Evolutionary conservation across 2,329 filamentous ascomycete genomes (phyloP), one percentile per base, ranked within the genome.

Genomic region (Aureobasidium sp.): DNA sequence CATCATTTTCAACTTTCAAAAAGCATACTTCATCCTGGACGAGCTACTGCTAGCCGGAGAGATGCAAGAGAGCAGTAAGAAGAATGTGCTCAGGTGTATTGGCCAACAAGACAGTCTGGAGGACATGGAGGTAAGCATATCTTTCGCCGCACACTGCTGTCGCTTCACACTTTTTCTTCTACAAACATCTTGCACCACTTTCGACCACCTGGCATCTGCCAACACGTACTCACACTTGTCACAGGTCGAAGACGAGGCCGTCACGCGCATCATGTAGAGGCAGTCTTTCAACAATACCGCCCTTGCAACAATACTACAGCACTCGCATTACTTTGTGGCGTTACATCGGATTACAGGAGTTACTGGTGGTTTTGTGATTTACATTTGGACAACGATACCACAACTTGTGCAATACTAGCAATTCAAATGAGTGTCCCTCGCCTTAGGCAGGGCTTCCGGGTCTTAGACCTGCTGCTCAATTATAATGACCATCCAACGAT

Each of bases 1-100:
- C 76, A 97, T 97, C 78, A 99, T 99, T 76, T 99, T 99, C 84
- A 97, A 96, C 75, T 99, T 99, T 76, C 96, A 96, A 70, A 99
- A 99, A 78, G 94, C 94, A 64, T 99, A 99, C 78, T 99, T 97
- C 78, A 99, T 99, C 69, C 85, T 99, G 51, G 94, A 99, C 74
- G 94, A 99, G 79, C 84, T 99, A 65, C 82, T 99, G 67, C 82
- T 99, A 68, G 94, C 94, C 6, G 94, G 94, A 64, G 94, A 99
- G 77, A 86, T 99, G 79, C 94, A 99, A 77, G 94, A 99, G 79
- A 97, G 91, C 77, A 97, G 93, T 77, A 99, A 97, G 81, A 99
- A 99, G 86, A 97, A 97, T 72, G 91, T 99, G 44, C 79, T 99
- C 66, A 83, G 94, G 66, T 96, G 93, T 72, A 99, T 99, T 73